Conservation (phyloP, 2,329 filamentous ascomycete species). For the Clarireedia homoeocarpa region DNA sequence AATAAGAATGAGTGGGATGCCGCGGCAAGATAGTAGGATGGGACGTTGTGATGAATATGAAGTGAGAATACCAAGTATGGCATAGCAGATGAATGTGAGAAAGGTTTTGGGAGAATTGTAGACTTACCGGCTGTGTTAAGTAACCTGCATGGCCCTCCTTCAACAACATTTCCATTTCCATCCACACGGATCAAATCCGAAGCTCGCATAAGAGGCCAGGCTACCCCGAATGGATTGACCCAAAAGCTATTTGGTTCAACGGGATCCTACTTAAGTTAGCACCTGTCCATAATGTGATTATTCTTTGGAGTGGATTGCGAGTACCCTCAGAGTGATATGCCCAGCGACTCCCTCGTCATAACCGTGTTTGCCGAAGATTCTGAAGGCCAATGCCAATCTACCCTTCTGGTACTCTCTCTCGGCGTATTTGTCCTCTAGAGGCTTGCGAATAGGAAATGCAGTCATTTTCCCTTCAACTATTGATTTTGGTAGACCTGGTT, state of each 20-base stretch:
- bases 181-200: conserved; percentile 63
- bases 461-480: conserved; percentile 11
- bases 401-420: conserved; percentile 33
- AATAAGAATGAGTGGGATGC: neutral
- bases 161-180: conserved; percentile 52
- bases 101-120: neutral
- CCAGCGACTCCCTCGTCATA: conserved; percentile 40
- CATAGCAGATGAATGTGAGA: neutral
- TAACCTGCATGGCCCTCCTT: conserved; percentile 41
- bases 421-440: conserved; percentile 28
- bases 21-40: too few relatives aligned
- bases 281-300: neutral
- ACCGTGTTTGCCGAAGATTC: conserved; percentile 39
- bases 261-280: conserved; percentile 23
- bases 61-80: too few relatives aligned
- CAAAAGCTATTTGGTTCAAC: conserved; percentile 29
- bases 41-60: too few relatives aligned
- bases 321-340: conserved; percentile 35
- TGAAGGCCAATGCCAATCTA: conserved; percentile 39
- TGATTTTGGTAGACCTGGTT: conserved; percentile 16
- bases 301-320: too few relatives aligned
- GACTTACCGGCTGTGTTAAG: conserved; percentile 28
- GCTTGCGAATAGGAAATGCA: conserved; percentile 6
- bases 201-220: conserved; percentile 41
- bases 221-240: conserved; percentile 31